phyloP scores from a whole-genome alignment of 2,329 filamentous ascomycete genomes.

The Aspergillus texensis region DNA sequence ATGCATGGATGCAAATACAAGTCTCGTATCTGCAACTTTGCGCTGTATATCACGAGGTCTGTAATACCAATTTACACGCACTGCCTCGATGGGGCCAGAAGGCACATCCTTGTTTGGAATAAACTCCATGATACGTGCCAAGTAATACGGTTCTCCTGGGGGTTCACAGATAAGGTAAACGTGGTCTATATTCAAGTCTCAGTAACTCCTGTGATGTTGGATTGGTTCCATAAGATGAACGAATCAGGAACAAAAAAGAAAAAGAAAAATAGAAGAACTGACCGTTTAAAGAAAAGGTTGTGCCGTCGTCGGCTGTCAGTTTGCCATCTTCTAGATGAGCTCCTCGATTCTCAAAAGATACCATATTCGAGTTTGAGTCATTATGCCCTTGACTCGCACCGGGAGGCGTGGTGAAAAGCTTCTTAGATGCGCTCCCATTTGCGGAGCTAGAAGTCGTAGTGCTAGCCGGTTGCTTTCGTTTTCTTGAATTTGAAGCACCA shows the following conservation, averaged over 20 bases:
- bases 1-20: slow-evolving; percentile 97
- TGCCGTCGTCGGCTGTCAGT: slow-evolving; percentile 88
- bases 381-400: slow-evolving; percentile 34
- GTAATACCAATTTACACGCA: slow-evolving; percentile 98
- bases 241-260: slow-evolving; percentile 19
- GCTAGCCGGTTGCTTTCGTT: slow-evolving; percentile 74
- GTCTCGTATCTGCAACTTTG: slow-evolving; percentile 84
- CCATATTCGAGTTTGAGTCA: slow-evolving; percentile 84
- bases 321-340: slow-evolving; percentile 72
- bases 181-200: slow-evolving; percentile 56
- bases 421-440: slow-evolving; percentile 35
- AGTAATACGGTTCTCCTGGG: slow-evolving; percentile 95
- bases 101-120: slow-evolving; percentile 77
- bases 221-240: background rate
- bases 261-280: slow-evolving; percentile 44
- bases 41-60: slow-evolving; percentile 93
- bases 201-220: slow-evolving; percentile 1
- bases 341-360: slow-evolving; percentile 77
- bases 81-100: slow-evolving; percentile 74
- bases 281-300: slow-evolving; percentile 83
- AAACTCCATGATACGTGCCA: slow-evolving; percentile 98
- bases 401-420: slow-evolving; percentile 40
- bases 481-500: slow-evolving; percentile 61
- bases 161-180: slow-evolving; percentile 97
- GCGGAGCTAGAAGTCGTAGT: slow-evolving; percentile 38